These are phyloP conservation scores for Bombardia bombarda DNA, from an alignment of 495 filamentous ascomycete genomes.

Conservation along the genomic window DNA sequence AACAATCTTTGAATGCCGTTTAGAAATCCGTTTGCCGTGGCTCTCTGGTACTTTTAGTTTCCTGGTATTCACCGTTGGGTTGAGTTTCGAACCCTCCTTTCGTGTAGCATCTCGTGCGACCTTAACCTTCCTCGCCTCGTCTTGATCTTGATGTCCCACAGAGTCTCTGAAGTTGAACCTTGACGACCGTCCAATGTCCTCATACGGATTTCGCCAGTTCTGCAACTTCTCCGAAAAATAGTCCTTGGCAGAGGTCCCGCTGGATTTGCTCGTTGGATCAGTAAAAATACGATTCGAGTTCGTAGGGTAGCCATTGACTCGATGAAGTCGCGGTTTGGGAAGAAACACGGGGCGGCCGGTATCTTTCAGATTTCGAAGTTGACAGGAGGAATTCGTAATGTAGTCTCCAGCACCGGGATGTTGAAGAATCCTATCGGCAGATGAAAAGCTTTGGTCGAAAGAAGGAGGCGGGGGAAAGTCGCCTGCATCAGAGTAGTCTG, in stretches of 20 bases:
- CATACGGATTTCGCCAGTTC: slow-evolving; percentile 3
- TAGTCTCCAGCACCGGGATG: slow-evolving; percentile 7
- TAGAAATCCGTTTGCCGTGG: too few relatives aligned
- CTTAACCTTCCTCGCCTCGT: too few relatives aligned
- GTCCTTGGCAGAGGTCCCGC: slow-evolving; percentile 7
- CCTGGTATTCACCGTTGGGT: too few relatives aligned
- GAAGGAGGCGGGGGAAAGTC: slow-evolving; percentile 1
- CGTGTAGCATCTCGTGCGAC: neutral
- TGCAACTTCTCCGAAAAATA: slow-evolving; percentile 16
- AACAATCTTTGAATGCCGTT: too few relatives aligned
- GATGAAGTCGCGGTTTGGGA: slow-evolving; percentile 15
- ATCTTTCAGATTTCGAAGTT: slow-evolving; percentile 14
- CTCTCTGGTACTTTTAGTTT: neutral
- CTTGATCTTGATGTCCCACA: too few relatives aligned
- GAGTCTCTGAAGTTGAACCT: slow-evolving; percentile 6
- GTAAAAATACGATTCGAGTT: slow-evolving; percentile 17
- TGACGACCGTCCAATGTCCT: neutral
- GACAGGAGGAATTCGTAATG: slow-evolving; percentile 1
- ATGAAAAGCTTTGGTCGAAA: slow-evolving; percentile 8
- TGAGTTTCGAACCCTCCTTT: neutral
- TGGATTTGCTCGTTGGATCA: slow-evolving; percentile 4
- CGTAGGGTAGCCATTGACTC: slow-evolving; percentile 21
- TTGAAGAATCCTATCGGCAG: slow-evolving; percentile 19
- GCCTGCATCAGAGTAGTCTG: slow-evolving; percentile 25
- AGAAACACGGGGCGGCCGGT: slow-evolving; percentile 18